Base-by-base conservation (phyloP, 441 rosid genomes). In the Mallotus japonicus region DNA sequence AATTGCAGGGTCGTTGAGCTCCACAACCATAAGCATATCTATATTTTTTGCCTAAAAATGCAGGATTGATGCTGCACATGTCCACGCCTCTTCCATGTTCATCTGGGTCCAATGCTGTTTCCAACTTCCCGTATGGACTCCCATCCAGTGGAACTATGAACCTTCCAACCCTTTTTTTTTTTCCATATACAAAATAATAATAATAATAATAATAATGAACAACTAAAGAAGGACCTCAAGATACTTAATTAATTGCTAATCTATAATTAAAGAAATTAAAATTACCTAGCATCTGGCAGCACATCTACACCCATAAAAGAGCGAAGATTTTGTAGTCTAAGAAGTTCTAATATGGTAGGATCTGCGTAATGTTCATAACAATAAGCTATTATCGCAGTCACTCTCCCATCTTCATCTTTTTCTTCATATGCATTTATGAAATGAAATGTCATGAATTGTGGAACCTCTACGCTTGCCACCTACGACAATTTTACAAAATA, bases 81-180 rank as follows among this genome's bases (percentile, higher is more conserved):
- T 94, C 98, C 95, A 94, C 88, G 40, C 93, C 98, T 74, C 88
- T 89, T 3, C 98, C 98, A 80, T 94, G 98, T 73, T 94, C 91
- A 62, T 87, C 84, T 9, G 99, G 91, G 70, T 91, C 89, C 83
- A 95, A 78, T 2, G 97, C 97, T 51, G 94, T 85, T 82, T 87
- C 97, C 67, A 95, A 70, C 67, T 67, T 78, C 69, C 99, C 97
- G 19, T 77, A 75, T 51, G 86, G 88, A 77, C 92, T 88, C 77
- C 99, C 99, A 57, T 91, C 97, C 19, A 95, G 66, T 28, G 99
- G 99, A 76, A 95, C 86, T 46, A 0, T 86, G 73, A 95, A 95
- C 80, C 99, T 87, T 73, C 99, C 99, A 5, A 95, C 91, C 86
- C 96, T 90, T 62, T 24, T 24, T 24, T 50, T 20, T n/a, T 34